Conservation (phyloP, 257 asterid species). For the Haberlea rhodopensis region DNA sequence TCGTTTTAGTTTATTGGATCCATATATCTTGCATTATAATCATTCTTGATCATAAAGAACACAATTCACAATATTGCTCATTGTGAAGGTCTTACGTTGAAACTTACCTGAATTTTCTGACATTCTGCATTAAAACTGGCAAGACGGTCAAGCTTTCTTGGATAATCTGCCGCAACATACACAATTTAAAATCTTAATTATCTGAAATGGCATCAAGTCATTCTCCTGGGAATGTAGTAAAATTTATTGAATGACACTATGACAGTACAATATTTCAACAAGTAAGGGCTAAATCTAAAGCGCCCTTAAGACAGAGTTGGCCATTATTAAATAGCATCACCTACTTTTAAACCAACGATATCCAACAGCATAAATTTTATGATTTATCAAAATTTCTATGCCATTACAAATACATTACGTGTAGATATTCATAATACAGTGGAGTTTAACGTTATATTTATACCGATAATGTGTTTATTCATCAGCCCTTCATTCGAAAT, state of each 20-base stretch:
- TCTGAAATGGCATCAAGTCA: not conserved
- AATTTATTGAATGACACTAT: not conserved
- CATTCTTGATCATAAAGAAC: not conserved
- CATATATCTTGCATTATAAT: not conserved
- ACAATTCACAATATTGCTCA: not conserved
- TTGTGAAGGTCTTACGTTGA: not conserved
- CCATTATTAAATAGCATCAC: not conserved
- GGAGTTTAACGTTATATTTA: not conserved
- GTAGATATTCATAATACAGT: not conserved
- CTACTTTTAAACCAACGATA: not conserved
- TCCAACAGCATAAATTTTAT: not conserved
- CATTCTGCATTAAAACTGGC: conserved; percentile 46
- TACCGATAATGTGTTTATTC: conserved; percentile 38
- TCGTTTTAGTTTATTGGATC: not conserved
- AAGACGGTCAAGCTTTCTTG: conserved; percentile 33
- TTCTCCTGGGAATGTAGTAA: no score
- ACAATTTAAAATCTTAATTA: conserved; percentile 7
- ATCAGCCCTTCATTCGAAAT: conserved; percentile 42
- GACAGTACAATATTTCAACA: not conserved
- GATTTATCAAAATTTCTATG: not conserved
- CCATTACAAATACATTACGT: not conserved
- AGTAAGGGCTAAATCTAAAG: not conserved
- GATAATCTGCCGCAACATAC: conserved; percentile 34
- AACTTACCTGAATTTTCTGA: conserved; percentile 41
- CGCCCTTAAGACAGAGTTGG: not conserved